A percentile compares a stretch with the other conserved stretches of the same genome.
phyloP scores from a whole-genome alignment of 345 rosid genomes.

The Citrus inodora region DNA sequence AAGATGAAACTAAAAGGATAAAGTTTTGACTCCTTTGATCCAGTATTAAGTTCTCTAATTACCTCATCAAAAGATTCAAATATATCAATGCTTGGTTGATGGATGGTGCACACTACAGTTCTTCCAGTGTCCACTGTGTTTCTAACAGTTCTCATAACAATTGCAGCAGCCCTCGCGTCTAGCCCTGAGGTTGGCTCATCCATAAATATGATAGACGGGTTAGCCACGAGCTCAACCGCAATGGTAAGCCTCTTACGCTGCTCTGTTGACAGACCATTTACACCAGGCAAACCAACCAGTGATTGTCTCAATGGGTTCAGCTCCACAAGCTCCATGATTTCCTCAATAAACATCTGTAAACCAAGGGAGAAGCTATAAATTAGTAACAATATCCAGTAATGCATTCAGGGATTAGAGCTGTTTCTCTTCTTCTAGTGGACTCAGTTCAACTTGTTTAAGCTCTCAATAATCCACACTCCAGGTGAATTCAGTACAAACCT shows the following conservation, averaged over 20 bases:
- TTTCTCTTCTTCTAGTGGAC: background rate
- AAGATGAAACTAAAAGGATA: background rate
- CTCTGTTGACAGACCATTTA: slow-evolving; percentile 45
- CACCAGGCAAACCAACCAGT: slow-evolving; percentile 45
- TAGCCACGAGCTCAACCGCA: slow-evolving; percentile 52
- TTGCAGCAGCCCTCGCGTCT: slow-evolving; percentile 55
- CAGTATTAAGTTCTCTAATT: background rate
- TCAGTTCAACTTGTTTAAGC: background rate
- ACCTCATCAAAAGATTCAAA: slow-evolving; percentile 56
- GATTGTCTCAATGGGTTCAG: slow-evolving; percentile 26
- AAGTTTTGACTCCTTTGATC: background rate
- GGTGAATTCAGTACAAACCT: slow-evolving; percentile 20
- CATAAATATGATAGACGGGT: slow-evolving; percentile 47
- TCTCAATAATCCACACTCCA: background rate
- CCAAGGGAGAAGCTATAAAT: background rate
- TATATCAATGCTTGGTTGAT: slow-evolving; percentile 48
- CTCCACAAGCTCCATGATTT: slow-evolving; percentile 46
- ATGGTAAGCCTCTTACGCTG: slow-evolving; percentile 47
- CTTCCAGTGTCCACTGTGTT: slow-evolving; percentile 52
- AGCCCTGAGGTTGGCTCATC: slow-evolving; percentile 56
- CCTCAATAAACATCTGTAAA: slow-evolving; percentile 23
- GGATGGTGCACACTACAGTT: slow-evolving; percentile 51
- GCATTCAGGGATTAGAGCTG: background rate
- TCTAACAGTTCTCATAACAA: slow-evolving; percentile 52
- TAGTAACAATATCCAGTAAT: background rate